Evolutionary conservation across 768 basidiomycete genomes (phyloP), one percentile per base, ranked within the genome.

Genomic region (Lyophyllum semitale): DNA sequence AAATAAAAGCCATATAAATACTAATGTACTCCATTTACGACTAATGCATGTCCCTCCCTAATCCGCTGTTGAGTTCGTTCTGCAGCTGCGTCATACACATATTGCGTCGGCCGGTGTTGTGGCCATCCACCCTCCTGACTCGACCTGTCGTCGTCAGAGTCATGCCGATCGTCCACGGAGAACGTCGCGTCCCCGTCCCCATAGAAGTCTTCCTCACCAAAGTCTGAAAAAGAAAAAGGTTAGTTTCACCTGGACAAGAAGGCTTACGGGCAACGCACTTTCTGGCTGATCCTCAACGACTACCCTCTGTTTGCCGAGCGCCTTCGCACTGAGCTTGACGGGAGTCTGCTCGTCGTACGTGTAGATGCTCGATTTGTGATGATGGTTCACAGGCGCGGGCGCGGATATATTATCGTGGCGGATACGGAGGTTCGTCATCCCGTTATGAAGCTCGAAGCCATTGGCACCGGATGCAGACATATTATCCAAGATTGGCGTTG

Each of bases 31-130:
- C 78, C 80, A 59, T 80, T 81, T 27, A 45, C 44, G 7, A 77
- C 75, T 23, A 75, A 54, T 40, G 70, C 41, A 29, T 56, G 63
- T 18, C 71, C 78, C 59, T 83, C 78, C 54, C 72, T 71, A 50
- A 88, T 74, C 53, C 83, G 76, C 72, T 85, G 78, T 60, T 81
- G 75, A 49, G 84, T 84, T 58, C 90, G 82, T 68, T 96, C 93
- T 23, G 92, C 92, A 5, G 88, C 92, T 0, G 94, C 94, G 66
- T 97, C 94, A 68, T 97, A 97, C n/a, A 89, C 92, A 70, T 88
- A 95, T 13, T 81, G 81, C 23, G 84, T 77, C 2, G 84, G 82
- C 18, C 71, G 78, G 45, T 79, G 81, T 35, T 69, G 69, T 63
- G 68, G 72, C 15, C 62, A 66, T 9, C 54, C 33, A 15, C 54